A percentile compares a stretch with the other conserved stretches of the same genome.
phyloP scores from a whole-genome alignment of 768 basidiomycete genomes.

The Royoungia palumana region DNA sequence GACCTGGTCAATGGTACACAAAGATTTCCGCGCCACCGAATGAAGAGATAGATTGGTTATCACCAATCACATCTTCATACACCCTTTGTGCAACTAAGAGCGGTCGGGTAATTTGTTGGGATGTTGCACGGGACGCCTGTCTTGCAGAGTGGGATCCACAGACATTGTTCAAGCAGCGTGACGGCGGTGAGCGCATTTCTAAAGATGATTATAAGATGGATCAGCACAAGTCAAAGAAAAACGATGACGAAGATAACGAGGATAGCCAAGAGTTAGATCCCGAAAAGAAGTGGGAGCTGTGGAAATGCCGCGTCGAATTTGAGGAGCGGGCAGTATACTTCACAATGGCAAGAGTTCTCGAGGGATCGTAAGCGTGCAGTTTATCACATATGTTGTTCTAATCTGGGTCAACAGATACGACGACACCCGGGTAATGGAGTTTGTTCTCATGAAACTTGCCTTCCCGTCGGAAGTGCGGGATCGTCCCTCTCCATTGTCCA shows the following conservation, averaged over 20 bases:
- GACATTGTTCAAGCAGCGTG: constrained; percentile 14
- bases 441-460: constrained; percentile 64
- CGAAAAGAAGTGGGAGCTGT: constrained; percentile 59
- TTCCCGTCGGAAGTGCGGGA: constrained; percentile 52
- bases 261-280: constrained; percentile 1
- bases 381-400: not conserved
- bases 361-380: constrained; percentile 41
- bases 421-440: constrained; percentile 65
- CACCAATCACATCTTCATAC: constrained; percentile 72
- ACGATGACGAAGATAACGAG: constrained; percentile 13
- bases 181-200: not conserved
- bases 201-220: constrained; percentile 10
- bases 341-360: constrained; percentile 66
- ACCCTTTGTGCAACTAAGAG: constrained; percentile 76
- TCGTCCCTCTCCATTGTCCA: constrained; percentile 17
- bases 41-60: constrained; percentile 74
- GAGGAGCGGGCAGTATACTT: constrained; percentile 69
- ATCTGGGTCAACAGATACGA: constrained; percentile 40
- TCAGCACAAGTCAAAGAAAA: constrained; percentile 7
- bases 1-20: constrained; percentile 53
- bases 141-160: constrained; percentile 67
- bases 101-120: constrained; percentile 76
- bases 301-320: constrained; percentile 78
- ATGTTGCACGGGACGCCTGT: constrained; percentile 56
- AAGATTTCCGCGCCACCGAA: constrained; percentile 62